These are phyloP conservation scores for Talaromyces sp. DNA, from an alignment of 2,329 filamentous ascomycete species.

Conservation along the genomic window DNA sequence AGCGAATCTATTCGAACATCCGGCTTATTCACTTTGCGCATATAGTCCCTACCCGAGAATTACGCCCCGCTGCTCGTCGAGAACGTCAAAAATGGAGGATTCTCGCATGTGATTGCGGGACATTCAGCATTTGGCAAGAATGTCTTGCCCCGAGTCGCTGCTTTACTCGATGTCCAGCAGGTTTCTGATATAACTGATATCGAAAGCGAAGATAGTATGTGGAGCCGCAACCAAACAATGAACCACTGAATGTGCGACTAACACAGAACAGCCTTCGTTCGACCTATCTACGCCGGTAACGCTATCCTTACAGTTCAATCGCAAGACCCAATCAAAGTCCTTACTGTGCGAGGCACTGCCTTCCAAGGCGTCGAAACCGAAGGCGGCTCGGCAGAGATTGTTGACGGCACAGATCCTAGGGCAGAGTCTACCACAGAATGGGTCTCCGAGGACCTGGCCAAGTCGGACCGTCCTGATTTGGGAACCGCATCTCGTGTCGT, in stretches of 20 bases:
- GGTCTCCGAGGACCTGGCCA: constrained; percentile 88
- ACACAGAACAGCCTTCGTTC: constrained; percentile 63
- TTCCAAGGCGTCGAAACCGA: constrained; percentile 71
- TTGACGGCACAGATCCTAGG: constrained; percentile 81
- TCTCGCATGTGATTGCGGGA: constrained; percentile 83
- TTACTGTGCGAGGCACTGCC: constrained; percentile 89
- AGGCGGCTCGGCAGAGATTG: constrained; percentile 68
- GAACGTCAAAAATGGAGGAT: constrained; percentile 93
- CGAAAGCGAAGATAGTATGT: constrained; percentile 74
- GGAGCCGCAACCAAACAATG: background rate
- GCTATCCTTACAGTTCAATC: constrained; percentile 95
- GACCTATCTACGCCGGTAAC: constrained; percentile 96
- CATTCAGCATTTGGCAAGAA: constrained; percentile 98
- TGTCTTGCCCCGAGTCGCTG: constrained; percentile 83
- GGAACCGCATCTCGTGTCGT: constrained; percentile 85
- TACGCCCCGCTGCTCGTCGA: constrained; percentile 89
- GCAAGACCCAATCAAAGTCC: constrained; percentile 73
- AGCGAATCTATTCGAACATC: background rate
- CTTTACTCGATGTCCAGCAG: constrained; percentile 85
- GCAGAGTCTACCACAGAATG: constrained; percentile 69
- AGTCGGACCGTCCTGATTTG: constrained; percentile 90
- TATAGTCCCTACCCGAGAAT: constrained; percentile 81
- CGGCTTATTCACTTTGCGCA: background rate
- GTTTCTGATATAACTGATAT: constrained; percentile 87
- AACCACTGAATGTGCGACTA: constrained; percentile 7